Evolutionary conservation across 345 rosid genomes (phyloP).

Genomic region (Eucalyptus marginata): DNA sequence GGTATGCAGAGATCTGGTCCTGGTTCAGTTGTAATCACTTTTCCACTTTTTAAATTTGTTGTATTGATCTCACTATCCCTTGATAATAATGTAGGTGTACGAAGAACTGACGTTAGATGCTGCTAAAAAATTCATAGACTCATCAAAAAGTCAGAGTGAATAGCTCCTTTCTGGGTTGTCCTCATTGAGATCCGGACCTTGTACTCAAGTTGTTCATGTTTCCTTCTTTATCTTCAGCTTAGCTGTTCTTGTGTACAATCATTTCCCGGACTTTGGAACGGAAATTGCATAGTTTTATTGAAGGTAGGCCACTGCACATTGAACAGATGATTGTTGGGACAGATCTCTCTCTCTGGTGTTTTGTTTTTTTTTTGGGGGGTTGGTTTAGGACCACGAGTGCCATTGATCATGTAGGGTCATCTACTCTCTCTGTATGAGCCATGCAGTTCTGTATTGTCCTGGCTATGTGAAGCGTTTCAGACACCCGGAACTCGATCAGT

Average conservation of each 20-base stretch:
- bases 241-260: background rate
- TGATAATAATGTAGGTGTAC: conserved; percentile 31
- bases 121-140: conserved; percentile 26
- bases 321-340: background rate
- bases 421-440: background rate
- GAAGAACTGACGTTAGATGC: conserved; percentile 57
- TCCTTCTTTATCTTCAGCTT: background rate
- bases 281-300: background rate
- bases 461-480: background rate
- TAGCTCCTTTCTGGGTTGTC: background rate
- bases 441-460: background rate
- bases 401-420: background rate
- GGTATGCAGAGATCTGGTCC: conserved; percentile 17
- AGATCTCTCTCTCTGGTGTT: background rate
- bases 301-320: background rate
- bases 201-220: background rate
- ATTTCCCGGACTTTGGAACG: background rate
- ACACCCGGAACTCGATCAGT: background rate
- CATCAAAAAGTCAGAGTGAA: background rate
- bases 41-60: background rate
- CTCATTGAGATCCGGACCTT: background rate
- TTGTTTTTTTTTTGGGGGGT: no score
- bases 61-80: background rate
- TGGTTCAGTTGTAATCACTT: background rate
- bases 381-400: background rate